These are phyloP conservation scores for Calycina herbarum DNA, from an alignment of 2,329 filamentous ascomycete genomes.

Conservation along the genomic window DNA sequence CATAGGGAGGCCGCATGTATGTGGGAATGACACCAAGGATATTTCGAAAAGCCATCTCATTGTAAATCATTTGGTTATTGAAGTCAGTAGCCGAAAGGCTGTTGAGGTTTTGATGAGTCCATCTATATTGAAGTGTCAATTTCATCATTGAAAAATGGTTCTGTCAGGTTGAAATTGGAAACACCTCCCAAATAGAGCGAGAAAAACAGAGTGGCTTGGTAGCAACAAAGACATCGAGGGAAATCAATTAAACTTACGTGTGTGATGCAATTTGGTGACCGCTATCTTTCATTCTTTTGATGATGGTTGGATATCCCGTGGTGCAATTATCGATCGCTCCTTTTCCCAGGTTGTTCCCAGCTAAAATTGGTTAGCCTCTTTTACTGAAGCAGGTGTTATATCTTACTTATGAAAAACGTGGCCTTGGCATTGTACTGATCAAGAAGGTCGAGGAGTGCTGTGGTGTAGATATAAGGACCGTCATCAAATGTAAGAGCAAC, in stretches of 20 bases:
- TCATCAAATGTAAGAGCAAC: constrained; percentile 68
- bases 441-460: constrained; percentile 49
- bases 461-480: constrained; percentile 62
- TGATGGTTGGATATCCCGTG: constrained; percentile 46
- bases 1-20: constrained; percentile 48
- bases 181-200: too few species aligned
- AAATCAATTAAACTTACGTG: constrained; percentile 35
- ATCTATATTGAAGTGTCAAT: constrained; percentile 27
- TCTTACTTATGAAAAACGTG: constrained; percentile 49
- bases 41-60: constrained; percentile 53
- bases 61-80: constrained; percentile 49
- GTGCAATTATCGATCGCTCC: constrained; percentile 52
- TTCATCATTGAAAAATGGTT: not conserved
- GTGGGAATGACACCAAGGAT: constrained; percentile 53
- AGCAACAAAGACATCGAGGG: not conserved
- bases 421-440: constrained; percentile 56
- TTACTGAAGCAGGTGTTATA: not conserved
- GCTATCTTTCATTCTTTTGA: constrained; percentile 40
- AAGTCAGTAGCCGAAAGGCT: constrained; percentile 42
- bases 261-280: constrained; percentile 61
- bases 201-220: not conserved
- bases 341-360: constrained; percentile 54
- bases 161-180: not conserved
- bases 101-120: constrained; percentile 49
- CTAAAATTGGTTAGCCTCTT: not conserved